Evolutionary conservation across 495 filamentous ascomycete genomes (phyloP), one percentile per base, ranked within the genome.

Genomic region (Neurospora hispaniola): DNA sequence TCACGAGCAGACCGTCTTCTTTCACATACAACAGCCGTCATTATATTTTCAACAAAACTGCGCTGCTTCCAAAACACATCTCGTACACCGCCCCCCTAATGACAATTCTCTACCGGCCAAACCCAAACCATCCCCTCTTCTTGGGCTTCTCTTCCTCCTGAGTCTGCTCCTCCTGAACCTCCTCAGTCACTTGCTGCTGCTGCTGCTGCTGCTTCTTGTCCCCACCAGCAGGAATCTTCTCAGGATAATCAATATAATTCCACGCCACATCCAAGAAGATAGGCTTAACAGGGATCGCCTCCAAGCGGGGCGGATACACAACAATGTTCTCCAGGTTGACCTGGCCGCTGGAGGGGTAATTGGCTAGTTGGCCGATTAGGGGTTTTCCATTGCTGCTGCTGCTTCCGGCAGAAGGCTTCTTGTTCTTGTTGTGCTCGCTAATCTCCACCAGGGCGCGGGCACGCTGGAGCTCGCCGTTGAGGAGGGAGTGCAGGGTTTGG

Each of bases 231-330:
- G 5, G 16, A 43, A 18, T 16, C 72, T 87, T 86, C 4, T 91
- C 92, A 3, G 96, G 94, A 80, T 99, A 99, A 27, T 94, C 90
- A 73, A 99, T 93, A 79, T 97, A 99, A 80, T 98, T 99, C 92
- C 93, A 98, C 18, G 96, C 96, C 14, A 97, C 92, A 79, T 99
- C 96, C 66, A 98, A 87, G 85, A 98, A 98, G 18, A 99, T 81
- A 18, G 96, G 96, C 81, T 99, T 99, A 18, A 98, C 94, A 0
- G 96, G 94, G 44, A 98, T 88, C 0, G 92, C 88, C 72, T 92
- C 88, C 71, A 97, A 83, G 75, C 88, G 88, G 0, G 96, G 95
- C 6, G 96, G 96, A 79, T 94, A 98, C 0, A 88, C 86, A 20
- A 97, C 96, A 41, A 99, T 85, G 72, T 96, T 92, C 16, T 84